Conservation (phyloP, 768 basidiomycete species). For the Pleurotus salmoneostramineus region DNA sequence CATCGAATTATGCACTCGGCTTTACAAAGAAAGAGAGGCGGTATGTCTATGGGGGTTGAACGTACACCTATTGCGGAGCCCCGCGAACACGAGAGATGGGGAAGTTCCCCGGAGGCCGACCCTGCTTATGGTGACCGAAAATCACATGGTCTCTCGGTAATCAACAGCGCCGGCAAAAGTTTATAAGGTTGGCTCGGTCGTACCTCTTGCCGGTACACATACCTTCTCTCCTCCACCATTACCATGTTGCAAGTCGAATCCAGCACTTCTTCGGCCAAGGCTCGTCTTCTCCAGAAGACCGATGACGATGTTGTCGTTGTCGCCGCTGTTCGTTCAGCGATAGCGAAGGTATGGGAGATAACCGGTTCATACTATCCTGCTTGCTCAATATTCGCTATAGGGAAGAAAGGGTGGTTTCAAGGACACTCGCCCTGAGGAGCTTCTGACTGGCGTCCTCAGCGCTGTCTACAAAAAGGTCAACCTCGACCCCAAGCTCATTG, state of each 20-base stretch:
- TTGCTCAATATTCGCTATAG: conserved; percentile 28
- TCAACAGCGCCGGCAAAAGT: not conserved
- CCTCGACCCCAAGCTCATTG: conserved; percentile 79
- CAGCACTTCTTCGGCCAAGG: conserved; percentile 35
- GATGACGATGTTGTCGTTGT: conserved; percentile 91
- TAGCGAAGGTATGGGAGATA: conserved; percentile 70
- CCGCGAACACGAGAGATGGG: not conserved
- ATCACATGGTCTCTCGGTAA: not conserved
- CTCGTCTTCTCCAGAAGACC: conserved; percentile 62
- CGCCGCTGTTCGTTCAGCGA: conserved; percentile 82
- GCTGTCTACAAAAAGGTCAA: conserved; percentile 65
- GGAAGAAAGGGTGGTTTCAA: conserved; percentile 88
- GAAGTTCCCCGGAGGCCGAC: not conserved
- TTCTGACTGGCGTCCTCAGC: conserved; percentile 72
- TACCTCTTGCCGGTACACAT: not conserved
- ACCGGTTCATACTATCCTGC: conserved; percentile 1
- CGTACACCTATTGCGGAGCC: not conserved
- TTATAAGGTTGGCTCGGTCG: not conserved
- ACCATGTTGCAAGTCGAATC: conserved; percentile 7
- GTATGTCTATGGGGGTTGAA: no score
- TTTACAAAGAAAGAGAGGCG: no score
- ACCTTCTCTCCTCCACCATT: not conserved
- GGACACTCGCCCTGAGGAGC: conserved; percentile 81
- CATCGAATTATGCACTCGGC: no score
- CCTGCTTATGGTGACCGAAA: not conserved